Evolutionary conservation across 495 filamentous ascomycete species (phyloP), one percentile per base, ranked within the genome.

Genomic region (Penicillium angulare): DNA sequence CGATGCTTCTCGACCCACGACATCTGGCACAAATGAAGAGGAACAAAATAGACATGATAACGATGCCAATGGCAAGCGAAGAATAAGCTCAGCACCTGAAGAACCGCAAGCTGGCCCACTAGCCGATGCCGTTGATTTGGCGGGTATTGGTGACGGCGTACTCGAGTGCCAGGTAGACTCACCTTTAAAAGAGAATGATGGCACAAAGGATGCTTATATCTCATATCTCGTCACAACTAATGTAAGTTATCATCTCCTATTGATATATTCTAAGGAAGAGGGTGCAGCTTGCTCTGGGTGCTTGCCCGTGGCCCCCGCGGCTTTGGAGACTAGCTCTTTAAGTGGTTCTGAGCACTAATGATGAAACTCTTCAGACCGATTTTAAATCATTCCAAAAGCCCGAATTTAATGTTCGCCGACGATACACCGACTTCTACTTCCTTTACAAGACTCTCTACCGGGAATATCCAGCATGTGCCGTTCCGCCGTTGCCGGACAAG

Each of bases 401-500:
- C 13, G 79, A 81, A 1, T 88, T 88, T 51, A 70, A 72, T 22
- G 87, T 95, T 33, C 89, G 95, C 47, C 82, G 93, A 52, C 87
- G 93, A 55, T 98, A 96, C 66, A 96, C 91, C 47, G 93, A 98
- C 69, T 98, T 98, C 66, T 87, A 95, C 52, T 98, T 96, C 64
- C 84, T 98, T 47, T 96, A 88, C 78, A 97, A 96, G 68, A 84
- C 83, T 23, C 82, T 98, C 33, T 84, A 77, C 46, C 82, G 83
- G 57, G 89, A 97, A 61, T 97, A 90, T 61, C 90, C 90, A 26
- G 87, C 86, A 64, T 90, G 84, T 72, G 95, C 93, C 34, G 91
- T 98, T 10, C 93, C 93, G 32, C 93, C 93, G 40, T 76, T 97
- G 50, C 93, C 93, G 38, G 93, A 97, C 68, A 98, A 98, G 73